Conservation (phyloP, 768 basidiomycete species). For the Suillus spraguei region DNA sequence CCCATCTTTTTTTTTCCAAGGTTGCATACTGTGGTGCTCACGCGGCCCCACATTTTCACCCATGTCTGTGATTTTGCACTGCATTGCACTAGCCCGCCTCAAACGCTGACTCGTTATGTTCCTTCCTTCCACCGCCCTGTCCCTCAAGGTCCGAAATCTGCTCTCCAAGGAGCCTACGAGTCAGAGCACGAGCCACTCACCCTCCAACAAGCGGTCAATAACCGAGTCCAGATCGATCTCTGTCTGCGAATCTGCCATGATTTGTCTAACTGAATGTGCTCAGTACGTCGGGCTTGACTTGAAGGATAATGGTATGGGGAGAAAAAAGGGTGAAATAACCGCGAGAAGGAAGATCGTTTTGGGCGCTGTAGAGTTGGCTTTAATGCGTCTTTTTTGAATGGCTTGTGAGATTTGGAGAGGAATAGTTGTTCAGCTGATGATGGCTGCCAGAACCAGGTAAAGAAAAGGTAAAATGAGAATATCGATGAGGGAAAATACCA, state of each 20-base stretch:
- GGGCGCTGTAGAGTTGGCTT: conserved; percentile 22
- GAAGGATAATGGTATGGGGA: conserved; percentile 20
- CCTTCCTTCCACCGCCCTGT: not conserved
- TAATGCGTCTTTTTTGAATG: conserved; percentile 16
- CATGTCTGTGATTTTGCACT: conserved; percentile 1
- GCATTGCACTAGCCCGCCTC: conserved; percentile 1
- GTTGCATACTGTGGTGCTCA: conserved; percentile 10
- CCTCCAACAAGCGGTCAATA: conserved; percentile 97
- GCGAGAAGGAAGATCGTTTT: conserved; percentile 25
- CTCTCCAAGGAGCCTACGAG: conserved; percentile 16
- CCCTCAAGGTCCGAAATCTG: conserved; percentile 8
- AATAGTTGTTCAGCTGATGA: conserved; percentile 20
- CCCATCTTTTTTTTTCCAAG: conserved; percentile 14
- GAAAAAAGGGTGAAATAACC: conserved; percentile 28
- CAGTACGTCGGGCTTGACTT: conserved; percentile 20
- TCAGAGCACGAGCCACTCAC: conserved; percentile 54
- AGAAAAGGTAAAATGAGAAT: conserved; percentile 22
- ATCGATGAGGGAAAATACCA: conserved; percentile 31
- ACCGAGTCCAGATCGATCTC: conserved; percentile 99
- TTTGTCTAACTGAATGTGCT: conserved; percentile 20
- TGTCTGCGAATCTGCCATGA: conserved; percentile 78
- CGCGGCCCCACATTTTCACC: conserved; percentile 9
- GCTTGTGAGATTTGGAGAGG: not conserved
- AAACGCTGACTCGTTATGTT: not conserved
- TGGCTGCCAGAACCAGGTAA: conserved; percentile 27